Conservation (phyloP, 257 asterid genomes). For the Primulina huaijiensis region DNA sequence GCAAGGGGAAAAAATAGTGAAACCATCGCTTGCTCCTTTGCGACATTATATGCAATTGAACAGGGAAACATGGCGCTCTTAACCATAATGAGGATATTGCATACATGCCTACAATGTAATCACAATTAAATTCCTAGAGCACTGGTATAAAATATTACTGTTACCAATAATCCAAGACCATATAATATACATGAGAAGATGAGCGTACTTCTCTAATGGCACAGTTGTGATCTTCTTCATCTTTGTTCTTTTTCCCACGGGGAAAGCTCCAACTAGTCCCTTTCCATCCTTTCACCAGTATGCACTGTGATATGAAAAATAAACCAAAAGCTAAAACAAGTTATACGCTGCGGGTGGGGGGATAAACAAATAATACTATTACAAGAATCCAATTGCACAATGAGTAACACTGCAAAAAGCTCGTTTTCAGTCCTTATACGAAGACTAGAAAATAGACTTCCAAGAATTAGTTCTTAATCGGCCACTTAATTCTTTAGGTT, state of each 20-base stretch:
- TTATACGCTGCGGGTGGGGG: not conserved
- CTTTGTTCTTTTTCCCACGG: constrained; percentile 87
- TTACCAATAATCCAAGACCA: constrained; percentile 15
- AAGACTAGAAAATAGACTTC: not conserved
- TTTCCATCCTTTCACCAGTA: constrained; percentile 87
- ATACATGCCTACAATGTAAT: not conserved
- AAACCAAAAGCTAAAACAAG: constrained; percentile 9
- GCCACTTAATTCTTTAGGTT: not conserved
- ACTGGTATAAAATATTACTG: not conserved
- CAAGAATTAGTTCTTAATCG: not conserved
- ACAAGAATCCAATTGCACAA: not conserved
- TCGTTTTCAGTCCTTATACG: not conserved
- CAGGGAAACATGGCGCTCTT: not conserved
- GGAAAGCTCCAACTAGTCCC: constrained; percentile 95
- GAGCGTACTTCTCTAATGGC: constrained; percentile 74
- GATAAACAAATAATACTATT: not conserved
- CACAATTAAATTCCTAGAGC: constrained; percentile 1
- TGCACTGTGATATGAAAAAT: constrained; percentile 45
- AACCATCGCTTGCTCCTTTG: not conserved
- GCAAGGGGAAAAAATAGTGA: not conserved
- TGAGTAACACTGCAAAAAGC: not conserved
- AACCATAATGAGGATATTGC: not conserved
- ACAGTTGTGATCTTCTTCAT: constrained; percentile 81
- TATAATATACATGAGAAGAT: constrained; percentile 2
- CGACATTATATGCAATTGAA: not conserved